Evolutionary conservation across 805 yeast species (phyloP).

Genomic region (Pichia cephalocereana): DNA sequence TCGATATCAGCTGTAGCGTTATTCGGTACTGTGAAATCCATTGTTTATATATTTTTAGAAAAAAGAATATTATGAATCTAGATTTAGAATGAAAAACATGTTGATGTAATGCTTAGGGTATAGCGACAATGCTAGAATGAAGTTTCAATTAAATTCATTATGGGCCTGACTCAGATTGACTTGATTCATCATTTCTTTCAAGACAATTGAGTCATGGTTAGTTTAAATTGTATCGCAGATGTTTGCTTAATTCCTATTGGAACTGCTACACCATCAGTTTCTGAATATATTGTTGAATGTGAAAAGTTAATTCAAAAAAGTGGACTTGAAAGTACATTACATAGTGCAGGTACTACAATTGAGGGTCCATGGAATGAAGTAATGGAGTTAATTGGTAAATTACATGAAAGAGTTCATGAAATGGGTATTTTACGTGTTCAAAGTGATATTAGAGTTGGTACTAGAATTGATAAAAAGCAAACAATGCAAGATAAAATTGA

Average conservation of each 20-base stretch:
- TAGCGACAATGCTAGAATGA: no score
- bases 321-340: constrained; percentile 59
- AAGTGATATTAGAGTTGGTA: constrained; percentile 80
- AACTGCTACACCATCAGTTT: constrained; percentile 67
- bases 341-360: constrained; percentile 83
- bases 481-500: constrained; percentile 65
- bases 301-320: constrained; percentile 56
- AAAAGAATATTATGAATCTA: no score
- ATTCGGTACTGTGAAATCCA: constrained; percentile 43
- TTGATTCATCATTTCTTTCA: no score
- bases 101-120: no score
- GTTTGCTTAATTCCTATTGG: constrained; percentile 85
- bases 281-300: constrained; percentile 67
- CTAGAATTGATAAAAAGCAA: constrained; percentile 69
- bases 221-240: constrained; percentile 69
- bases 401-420: constrained; percentile 65
- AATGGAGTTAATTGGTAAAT: constrained; percentile 63
- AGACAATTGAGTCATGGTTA: constrained; percentile 16
- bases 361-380: constrained; percentile 94
- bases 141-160: no score
- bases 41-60: not conserved
- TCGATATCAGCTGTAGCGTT: constrained; percentile 29
- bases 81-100: not conserved
- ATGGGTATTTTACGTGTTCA: constrained; percentile 73
- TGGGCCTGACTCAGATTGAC: no score